phyloP scores from a whole-genome alignment of 2,329 filamentous ascomycete species.

The Colletotrichum lupini region DNA sequence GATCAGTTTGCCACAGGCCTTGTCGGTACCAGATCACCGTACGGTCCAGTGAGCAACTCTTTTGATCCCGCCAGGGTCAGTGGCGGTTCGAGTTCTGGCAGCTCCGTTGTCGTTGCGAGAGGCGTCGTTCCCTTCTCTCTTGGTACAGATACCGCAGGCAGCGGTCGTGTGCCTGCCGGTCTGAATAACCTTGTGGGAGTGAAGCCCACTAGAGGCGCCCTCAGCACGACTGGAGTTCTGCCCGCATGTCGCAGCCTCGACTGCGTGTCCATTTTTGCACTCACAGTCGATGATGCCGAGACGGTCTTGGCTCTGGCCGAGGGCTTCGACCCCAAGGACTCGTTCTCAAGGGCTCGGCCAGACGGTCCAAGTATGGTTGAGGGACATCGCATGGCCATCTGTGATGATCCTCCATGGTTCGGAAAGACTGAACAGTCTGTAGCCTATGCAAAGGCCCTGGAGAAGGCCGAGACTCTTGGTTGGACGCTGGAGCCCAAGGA shows the following conservation, averaged over 20 bases:
- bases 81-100: constrained; percentile 70
- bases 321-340: constrained; percentile 59
- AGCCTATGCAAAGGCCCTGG: constrained; percentile 54
- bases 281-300: constrained; percentile 60
- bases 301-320: constrained; percentile 60
- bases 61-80: constrained; percentile 51
- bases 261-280: constrained; percentile 65
- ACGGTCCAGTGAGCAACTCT: constrained; percentile 65
- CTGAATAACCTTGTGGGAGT: constrained; percentile 65
- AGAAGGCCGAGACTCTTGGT: constrained; percentile 49
- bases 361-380: constrained; percentile 19
- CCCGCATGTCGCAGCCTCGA: constrained; percentile 69
- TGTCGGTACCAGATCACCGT: constrained; percentile 69
- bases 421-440: constrained; percentile 49
- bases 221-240: constrained; percentile 60
- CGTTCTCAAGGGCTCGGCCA: constrained; percentile 59
- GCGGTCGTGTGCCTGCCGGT: constrained; percentile 63
- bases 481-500: constrained; percentile 56
- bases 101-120: constrained; percentile 64
- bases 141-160: constrained; percentile 67
- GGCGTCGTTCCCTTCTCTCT: constrained; percentile 66
- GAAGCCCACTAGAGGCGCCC: constrained; percentile 64
- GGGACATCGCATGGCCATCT: constrained; percentile 46
- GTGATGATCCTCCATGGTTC: constrained; percentile 53
- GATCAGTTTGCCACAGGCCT: constrained; percentile 74